phyloP scores from a whole-genome alignment of 768 basidiomycete genomes.

The Suillus brevipes region DNA sequence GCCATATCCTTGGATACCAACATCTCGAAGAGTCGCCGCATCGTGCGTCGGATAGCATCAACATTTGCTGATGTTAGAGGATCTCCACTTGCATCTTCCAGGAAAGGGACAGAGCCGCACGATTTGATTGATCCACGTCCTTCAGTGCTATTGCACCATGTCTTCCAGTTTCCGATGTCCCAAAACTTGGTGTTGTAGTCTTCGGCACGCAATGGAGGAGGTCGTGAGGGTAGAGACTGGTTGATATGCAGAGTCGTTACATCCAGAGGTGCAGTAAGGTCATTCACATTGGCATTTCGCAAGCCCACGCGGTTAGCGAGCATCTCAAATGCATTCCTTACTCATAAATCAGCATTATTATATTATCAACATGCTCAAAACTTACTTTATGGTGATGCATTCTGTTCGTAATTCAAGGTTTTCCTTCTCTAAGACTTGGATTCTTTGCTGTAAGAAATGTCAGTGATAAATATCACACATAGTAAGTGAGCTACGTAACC shows the following conservation, averaged over 20 bases:
- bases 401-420: neutral
- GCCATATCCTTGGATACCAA: neutral
- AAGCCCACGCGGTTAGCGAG: neutral
- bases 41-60: neutral
- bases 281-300: too few relatives aligned
- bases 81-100: neutral
- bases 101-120: neutral
- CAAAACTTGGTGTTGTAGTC: too few relatives aligned
- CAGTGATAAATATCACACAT: neutral
- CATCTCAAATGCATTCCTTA: neutral
- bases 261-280: rapidly evolving
- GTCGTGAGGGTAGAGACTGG: too few relatives aligned
- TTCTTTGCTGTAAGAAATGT: neutral
- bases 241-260: too few relatives aligned
- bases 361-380: neutral
- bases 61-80: neutral
- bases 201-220: too few relatives aligned
- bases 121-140: neutral
- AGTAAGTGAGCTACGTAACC: neutral
- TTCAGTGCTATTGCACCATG: neutral
- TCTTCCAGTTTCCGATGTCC: too few relatives aligned
- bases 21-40: neutral
- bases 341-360: neutral
- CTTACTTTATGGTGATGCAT: neutral
- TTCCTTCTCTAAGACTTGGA: neutral